phyloP scores from a whole-genome alignment of 257 asterid genomes.

The Cynanchum wilfordii region DNA sequence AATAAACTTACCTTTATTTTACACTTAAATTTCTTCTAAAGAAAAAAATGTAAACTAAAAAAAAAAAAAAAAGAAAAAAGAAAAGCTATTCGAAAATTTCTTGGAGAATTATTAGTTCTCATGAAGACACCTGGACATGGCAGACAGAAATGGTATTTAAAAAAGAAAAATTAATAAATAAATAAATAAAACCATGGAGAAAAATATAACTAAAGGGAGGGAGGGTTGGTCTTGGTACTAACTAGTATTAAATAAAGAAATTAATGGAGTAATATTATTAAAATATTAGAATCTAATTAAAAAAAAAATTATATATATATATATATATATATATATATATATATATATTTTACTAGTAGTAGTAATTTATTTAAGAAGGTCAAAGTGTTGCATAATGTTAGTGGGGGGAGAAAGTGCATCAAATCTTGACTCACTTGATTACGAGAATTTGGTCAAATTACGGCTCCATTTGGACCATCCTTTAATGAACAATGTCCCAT shows the following conservation, averaged over 20 bases:
- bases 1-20: no score
- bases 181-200: no score
- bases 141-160: neutral
- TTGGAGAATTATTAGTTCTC: neutral
- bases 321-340: no score
- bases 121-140: slow-evolving; percentile 3
- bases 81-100: neutral
- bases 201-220: no score
- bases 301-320: neutral
- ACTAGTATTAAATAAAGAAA: no score
- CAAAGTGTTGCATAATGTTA: slow-evolving; percentile 21
- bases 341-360: no score
- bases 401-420: slow-evolving; percentile 21
- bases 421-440: slow-evolving; percentile 20
- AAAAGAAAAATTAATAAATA: no score
- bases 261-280: neutral
- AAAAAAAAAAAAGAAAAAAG: neutral
- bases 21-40: no score
- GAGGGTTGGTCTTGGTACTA: no score
- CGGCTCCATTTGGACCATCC: slow-evolving; percentile 30
- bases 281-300: neutral
- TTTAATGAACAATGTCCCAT: slow-evolving; percentile 13
- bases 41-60: no score
- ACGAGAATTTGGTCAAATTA: slow-evolving; percentile 32
- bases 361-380: slow-evolving; percentile 12